Conservation (phyloP, 1,284 basidiomycete genomes). For the Phaffia rhodozyma region DNA sequence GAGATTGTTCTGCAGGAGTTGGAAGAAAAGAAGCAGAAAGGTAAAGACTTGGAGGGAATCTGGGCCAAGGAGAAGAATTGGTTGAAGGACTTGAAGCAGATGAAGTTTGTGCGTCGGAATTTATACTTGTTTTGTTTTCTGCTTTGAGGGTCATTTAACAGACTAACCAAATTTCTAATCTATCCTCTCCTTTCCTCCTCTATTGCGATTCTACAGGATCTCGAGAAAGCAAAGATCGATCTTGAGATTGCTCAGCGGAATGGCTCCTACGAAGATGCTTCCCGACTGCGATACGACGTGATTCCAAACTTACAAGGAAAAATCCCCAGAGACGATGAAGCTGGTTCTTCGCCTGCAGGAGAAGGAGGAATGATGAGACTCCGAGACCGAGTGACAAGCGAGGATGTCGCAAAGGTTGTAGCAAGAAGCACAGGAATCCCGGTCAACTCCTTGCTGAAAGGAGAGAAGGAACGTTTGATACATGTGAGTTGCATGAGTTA, state of each 20-base stretch:
- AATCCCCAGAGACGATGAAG: constrained; percentile 58
- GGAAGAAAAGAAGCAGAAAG: constrained; percentile 48
- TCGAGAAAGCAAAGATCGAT: constrained; percentile 75
- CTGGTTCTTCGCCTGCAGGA: constrained; percentile 18
- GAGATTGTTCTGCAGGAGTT: constrained; percentile 55
- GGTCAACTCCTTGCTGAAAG: constrained; percentile 73
- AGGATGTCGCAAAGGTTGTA: constrained; percentile 75
- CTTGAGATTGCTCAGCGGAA: constrained; percentile 77
- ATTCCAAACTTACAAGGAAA: constrained; percentile 70
- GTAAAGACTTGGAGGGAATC: constrained; percentile 48
- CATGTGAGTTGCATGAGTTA: constrained; percentile 44
- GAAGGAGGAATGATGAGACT: constrained; percentile 40
- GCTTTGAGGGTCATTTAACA: not conserved
- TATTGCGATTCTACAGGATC: constrained; percentile 34
- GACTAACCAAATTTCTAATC: no score
- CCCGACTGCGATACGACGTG: constrained; percentile 63
- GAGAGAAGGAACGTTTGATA: constrained; percentile 80
- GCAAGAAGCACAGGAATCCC: constrained; percentile 87
- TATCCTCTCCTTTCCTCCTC: not conserved
- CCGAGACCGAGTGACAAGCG: constrained; percentile 73
- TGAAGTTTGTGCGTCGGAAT: constrained; percentile 42
- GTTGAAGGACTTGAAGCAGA: constrained; percentile 60
- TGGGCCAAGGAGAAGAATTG: constrained; percentile 70
- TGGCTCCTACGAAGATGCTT: constrained; percentile 70
- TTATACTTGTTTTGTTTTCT: not conserved